A percentile compares a stretch with the other conserved stretches of the same genome.
These are phyloP conservation scores for Coemansia aciculifera DNA, from an alignment of 192 early-diverging fungal genomes.

Conservation along the genomic window DNA sequence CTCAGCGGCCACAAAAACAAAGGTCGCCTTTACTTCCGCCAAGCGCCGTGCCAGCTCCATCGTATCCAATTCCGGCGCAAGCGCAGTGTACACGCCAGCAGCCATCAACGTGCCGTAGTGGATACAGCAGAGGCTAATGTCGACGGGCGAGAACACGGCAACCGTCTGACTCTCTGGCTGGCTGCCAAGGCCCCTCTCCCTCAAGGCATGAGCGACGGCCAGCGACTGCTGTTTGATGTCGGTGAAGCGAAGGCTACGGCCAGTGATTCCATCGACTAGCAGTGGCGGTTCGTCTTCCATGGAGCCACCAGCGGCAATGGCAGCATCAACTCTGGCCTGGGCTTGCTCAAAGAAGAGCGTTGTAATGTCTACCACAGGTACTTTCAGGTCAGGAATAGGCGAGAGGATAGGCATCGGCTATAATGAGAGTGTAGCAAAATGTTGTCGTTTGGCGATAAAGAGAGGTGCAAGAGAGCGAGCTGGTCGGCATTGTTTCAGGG, in stretches of 20 bases:
- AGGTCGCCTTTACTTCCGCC: background rate
- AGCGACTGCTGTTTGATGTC: slow-evolving; percentile 22
- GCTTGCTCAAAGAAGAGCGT: slow-evolving; percentile 36
- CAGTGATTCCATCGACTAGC: slow-evolving; percentile 19
- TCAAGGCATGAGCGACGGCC: slow-evolving; percentile 18
- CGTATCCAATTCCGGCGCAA: slow-evolving; percentile 11
- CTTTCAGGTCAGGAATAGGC: slow-evolving; percentile 20
- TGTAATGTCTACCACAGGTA: slow-evolving; percentile 28
- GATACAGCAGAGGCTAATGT: slow-evolving; percentile 22
- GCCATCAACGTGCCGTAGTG: slow-evolving; percentile 39
- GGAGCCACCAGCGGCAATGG: background rate
- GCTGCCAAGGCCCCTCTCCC: slow-evolving; percentile 6
- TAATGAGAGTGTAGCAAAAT: no score
- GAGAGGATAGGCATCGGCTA: slow-evolving; percentile 36
- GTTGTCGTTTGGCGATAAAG: background rate
- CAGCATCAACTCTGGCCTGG: slow-evolving; percentile 8
- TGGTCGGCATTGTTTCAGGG: background rate
- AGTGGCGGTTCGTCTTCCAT: slow-evolving; percentile 13
- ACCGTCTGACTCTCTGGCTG: background rate
- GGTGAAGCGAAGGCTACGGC: slow-evolving; percentile 12
- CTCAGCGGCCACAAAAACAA: slow-evolving; percentile 27
- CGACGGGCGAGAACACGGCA: slow-evolving; percentile 15
- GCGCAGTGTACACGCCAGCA: slow-evolving; percentile 23
- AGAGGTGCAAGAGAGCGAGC: background rate
- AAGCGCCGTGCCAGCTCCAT: slow-evolving; percentile 14